These are phyloP conservation scores for Neltuma alba DNA, from an alignment of 306 rosid genomes.

Conservation along the genomic window DNA sequence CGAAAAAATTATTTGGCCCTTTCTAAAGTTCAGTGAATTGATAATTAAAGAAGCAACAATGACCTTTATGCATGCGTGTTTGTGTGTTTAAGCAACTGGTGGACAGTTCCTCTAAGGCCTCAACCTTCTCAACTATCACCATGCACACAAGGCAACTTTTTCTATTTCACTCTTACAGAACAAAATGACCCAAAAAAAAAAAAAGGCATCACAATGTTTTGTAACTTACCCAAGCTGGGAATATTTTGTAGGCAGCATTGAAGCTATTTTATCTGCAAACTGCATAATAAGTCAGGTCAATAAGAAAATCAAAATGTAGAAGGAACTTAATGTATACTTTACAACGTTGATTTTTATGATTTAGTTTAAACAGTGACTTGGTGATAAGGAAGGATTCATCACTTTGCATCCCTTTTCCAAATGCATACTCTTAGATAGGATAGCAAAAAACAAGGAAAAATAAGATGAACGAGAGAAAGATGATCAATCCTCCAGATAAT, in stretches of 20 bases:
- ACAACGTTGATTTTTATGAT: background rate
- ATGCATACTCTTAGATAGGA: background rate
- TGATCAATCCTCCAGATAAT: background rate
- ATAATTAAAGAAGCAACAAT: background rate
- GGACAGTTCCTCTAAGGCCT: background rate
- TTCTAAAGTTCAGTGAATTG: background rate
- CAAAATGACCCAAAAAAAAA: slow-evolving; percentile 11
- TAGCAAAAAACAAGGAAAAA: background rate
- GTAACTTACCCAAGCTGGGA: slow-evolving; percentile 85
- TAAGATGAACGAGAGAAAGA: background rate
- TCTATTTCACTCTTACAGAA: slow-evolving; percentile 8
- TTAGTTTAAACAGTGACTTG: background rate
- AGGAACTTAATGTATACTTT: slow-evolving; percentile 22
- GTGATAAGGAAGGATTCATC: slow-evolving; percentile 8
- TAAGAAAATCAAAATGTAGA: slow-evolving; percentile 30
- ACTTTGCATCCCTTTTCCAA: background rate
- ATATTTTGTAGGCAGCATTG: slow-evolving; percentile 88
- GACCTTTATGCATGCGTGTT: background rate
- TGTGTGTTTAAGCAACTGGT: background rate
- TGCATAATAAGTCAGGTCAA: slow-evolving; percentile 55
- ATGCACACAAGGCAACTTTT: slow-evolving; percentile 10
- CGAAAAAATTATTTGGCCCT: background rate
- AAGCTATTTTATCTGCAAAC: slow-evolving; percentile 94
- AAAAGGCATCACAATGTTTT: slow-evolving; percentile 26
- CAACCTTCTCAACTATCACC: slow-evolving; percentile 8